A percentile compares a stretch with the other conserved stretches of the same genome.
These are phyloP conservation scores for Phaeodactylum tricornutum DNA, from an alignment of 108 stramenopile genomes.

Conservation along the genomic window DNA sequence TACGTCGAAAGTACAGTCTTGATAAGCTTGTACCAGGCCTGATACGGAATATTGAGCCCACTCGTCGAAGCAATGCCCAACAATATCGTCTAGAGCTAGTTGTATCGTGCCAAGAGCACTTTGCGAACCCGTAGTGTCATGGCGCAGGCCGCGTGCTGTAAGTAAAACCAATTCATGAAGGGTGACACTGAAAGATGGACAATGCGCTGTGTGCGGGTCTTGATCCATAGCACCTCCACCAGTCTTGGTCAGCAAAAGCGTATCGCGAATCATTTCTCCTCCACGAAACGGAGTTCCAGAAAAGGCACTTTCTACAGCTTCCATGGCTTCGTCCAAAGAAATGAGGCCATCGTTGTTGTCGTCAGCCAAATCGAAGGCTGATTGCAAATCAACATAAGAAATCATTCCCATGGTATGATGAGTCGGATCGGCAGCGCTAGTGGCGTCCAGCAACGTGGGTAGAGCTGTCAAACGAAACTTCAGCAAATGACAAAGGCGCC, in stretches of 20 bases:
- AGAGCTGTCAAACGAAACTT: constrained; percentile 76
- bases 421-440: constrained; percentile 14
- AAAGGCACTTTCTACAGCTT: constrained; percentile 82
- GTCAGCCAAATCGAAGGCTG: constrained; percentile 81
- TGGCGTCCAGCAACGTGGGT: constrained; percentile 59
- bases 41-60: constrained; percentile 61
- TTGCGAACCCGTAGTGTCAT: constrained; percentile 49
- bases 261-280: constrained; percentile 82
- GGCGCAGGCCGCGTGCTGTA: constrained; percentile 71
- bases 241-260: constrained; percentile 43
- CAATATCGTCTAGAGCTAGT: constrained; percentile 60
- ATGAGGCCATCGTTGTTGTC: constrained; percentile 83
- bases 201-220: too few relatives aligned
- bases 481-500: constrained; percentile 70
- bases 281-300: constrained; percentile 82
- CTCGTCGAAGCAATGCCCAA: constrained; percentile 50
- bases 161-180: constrained; percentile 70
- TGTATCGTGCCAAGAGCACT: constrained; percentile 86
- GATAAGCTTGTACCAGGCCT: constrained; percentile 21
- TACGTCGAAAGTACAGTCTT: constrained; percentile 21
- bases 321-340: constrained; percentile 81
- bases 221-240: constrained; percentile 1
- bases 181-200: constrained; percentile 42
- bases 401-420: constrained; percentile 78
- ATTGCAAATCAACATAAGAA: constrained; percentile 55